Base-by-base conservation (phyloP, 2,329 filamentous ascomycete species). In the Ramularia endophylla region DNA sequence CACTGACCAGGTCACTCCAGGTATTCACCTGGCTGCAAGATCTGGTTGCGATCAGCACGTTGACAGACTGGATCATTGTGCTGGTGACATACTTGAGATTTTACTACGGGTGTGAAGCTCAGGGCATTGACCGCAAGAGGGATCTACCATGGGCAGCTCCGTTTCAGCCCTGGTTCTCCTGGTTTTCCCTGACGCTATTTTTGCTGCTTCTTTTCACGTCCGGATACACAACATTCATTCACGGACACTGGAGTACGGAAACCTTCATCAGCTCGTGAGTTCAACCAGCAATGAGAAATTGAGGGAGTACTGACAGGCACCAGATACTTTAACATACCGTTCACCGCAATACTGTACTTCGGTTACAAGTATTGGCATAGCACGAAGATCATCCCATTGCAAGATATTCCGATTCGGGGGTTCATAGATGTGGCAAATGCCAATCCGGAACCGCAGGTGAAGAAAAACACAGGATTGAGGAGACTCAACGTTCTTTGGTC, bases 1-100 rank as follows among this genome's bases (percentile, higher is more conserved):
- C n/a, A n/a, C n/a, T n/a, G n/a, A n/a, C n/a, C n/a, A n/a, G n/a
- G n/a, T n/a, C n/a, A n/a, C n/a, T n/a, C n/a, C n/a, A n/a, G 58
- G n/a, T 56, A 3, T 60, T 61, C 34, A 37, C 38, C 6, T 60
- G 56, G 55, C 52, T 60, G n/a, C 50, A 56, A 34, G 52, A 59
- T 31, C 34, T 59, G 9, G 48, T 60, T 11, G 38, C 52, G 2
- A 48, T 57, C 27, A 40, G 44, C 16, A 46, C 50, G 2, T 36
- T 58, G 28, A 44, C 54, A n/a, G 52, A 55, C 32, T 59, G 55
- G 54, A 47, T 50, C 22, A 43, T 53, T 31, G 52, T 59, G 13
- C 36, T 49, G 18, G 35, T 53, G 22, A 48, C 44, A 8, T 58
- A 60, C 36, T 46, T 58, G 12, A 52, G 57, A 2, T 47, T 53